phyloP scores from a whole-genome alignment of 768 basidiomycete species.

The Agaricus sinodeliciosus region DNA sequence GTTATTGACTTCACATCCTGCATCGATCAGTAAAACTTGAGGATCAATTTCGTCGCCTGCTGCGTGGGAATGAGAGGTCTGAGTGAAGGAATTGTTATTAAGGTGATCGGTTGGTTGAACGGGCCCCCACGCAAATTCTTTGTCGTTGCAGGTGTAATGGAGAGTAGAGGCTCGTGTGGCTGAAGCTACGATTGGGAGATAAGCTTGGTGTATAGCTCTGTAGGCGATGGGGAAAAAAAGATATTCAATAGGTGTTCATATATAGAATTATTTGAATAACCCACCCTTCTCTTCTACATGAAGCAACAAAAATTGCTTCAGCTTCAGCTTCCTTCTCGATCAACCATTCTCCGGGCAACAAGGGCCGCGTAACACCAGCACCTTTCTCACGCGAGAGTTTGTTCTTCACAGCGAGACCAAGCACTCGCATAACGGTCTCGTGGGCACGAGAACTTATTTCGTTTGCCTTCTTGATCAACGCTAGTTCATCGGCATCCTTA shows the following conservation, averaged over 20 bases:
- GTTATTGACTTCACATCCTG: slow-evolving; percentile 81
- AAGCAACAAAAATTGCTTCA: slow-evolving; percentile 89
- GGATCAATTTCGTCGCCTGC: slow-evolving; percentile 39
- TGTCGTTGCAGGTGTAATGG: slow-evolving; percentile 93
- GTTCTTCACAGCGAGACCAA: slow-evolving; percentile 66
- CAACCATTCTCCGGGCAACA: slow-evolving; percentile 76
- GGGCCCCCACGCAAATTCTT: slow-evolving; percentile 82
- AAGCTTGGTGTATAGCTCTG: slow-evolving; percentile 83
- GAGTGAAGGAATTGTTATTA: slow-evolving; percentile 39
- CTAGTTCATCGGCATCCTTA: slow-evolving; percentile 73
- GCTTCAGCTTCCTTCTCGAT: slow-evolving; percentile 92
- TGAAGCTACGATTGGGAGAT: slow-evolving; percentile 88
- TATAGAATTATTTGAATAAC: slow-evolving; percentile 17
- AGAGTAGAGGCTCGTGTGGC: slow-evolving; percentile 83
- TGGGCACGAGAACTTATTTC: slow-evolving; percentile 86
- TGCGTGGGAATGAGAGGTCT: neutral
- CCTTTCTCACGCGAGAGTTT: slow-evolving; percentile 39
- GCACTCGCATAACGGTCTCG: slow-evolving; percentile 85
- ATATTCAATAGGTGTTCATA: slow-evolving; percentile 1
- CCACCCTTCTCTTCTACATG: slow-evolving; percentile 83
- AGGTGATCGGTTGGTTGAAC: slow-evolving; percentile 46
- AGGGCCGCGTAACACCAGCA: slow-evolving; percentile 39
- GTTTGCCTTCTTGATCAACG: slow-evolving; percentile 71
- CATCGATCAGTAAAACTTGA: slow-evolving; percentile 86
- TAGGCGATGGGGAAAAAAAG: neutral